Evolutionary conservation across 2,329 filamentous ascomycete species (phyloP).

Genomic region (Penicillium sp.): DNA sequence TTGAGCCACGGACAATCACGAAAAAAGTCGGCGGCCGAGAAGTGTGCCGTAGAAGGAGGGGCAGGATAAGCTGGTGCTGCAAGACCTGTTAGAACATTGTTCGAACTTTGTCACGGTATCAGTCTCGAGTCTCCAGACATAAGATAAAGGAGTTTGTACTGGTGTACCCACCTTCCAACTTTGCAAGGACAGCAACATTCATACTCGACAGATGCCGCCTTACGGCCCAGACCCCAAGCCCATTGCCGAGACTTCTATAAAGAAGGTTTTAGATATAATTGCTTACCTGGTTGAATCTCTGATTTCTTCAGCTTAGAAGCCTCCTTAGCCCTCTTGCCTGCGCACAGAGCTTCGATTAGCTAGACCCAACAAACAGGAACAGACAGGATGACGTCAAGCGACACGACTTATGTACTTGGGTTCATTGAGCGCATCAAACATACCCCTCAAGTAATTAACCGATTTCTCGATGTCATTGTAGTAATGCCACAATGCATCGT

Average conservation of each 20-base stretch:
- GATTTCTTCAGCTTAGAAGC: constrained; percentile 22
- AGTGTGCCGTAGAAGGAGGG: constrained; percentile 30
- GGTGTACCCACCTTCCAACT: constrained; percentile 7
- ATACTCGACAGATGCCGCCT: background rate
- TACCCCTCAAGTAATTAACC: constrained; percentile 72
- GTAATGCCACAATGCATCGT: constrained; percentile 91
- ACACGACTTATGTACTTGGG: background rate
- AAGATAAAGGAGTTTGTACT: background rate
- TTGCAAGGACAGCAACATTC: background rate
- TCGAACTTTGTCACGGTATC: constrained; percentile 31
- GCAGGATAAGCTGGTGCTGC: constrained; percentile 34
- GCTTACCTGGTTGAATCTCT: constrained; percentile 31
- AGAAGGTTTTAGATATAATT: constrained; percentile 5
- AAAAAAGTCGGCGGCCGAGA: constrained; percentile 63
- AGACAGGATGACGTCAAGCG: background rate
- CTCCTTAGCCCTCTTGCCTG: constrained; percentile 40
- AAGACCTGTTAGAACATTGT: constrained; percentile 39
- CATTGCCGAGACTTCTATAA: constrained; percentile 26
- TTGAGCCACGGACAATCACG: constrained; percentile 80
- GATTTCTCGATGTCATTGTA: constrained; percentile 90
- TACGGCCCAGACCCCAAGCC: constrained; percentile 20
- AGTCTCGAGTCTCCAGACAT: constrained; percentile 26
- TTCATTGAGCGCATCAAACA: constrained; percentile 21
- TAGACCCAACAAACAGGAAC: background rate
- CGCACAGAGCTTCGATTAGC: constrained; percentile 6